A percentile compares a stretch with the other conserved stretches of the same genome.
phyloP scores from a whole-genome alignment of 176 grass and related monocot species.

The Rhynchospora tenuis region DNA sequence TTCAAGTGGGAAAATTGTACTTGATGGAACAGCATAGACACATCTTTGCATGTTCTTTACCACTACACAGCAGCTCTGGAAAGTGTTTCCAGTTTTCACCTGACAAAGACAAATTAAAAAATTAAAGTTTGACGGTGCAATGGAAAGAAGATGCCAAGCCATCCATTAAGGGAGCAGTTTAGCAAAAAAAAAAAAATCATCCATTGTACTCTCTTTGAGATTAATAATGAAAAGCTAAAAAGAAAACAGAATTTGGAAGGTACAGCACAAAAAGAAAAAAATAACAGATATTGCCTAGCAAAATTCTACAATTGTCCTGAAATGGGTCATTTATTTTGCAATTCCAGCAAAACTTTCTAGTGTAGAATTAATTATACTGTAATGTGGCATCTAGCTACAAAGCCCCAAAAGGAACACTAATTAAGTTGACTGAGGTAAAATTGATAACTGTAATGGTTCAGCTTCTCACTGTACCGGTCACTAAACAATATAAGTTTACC shows the following conservation, averaged over 20 bases:
- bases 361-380: not conserved
- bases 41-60: constrained; percentile 96
- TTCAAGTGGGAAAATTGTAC: constrained; percentile 56
- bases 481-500: too few relatives aligned
- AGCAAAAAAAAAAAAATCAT: not conserved
- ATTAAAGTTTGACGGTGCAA: constrained; percentile 1
- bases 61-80: constrained; percentile 80
- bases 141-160: not conserved
- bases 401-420: not conserved
- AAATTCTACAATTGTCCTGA: not conserved
- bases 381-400: not conserved
- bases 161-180: not conserved
- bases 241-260: not conserved
- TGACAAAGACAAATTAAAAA: constrained; percentile 20
- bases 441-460: not conserved
- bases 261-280: not conserved
- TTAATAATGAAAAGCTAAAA: not conserved
- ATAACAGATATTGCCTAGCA: not conserved
- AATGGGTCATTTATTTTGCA: not conserved
- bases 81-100: constrained; percentile 66
- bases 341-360: not conserved
- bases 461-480: not conserved
- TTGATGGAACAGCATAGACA: constrained; percentile 82
- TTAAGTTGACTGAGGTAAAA: not conserved
- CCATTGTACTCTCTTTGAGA: not conserved